Evolutionary conservation across 169 alveolate species (phyloP), one percentile per base, ranked within the genome.

Genomic region (Plasmodium fragile): DNA sequence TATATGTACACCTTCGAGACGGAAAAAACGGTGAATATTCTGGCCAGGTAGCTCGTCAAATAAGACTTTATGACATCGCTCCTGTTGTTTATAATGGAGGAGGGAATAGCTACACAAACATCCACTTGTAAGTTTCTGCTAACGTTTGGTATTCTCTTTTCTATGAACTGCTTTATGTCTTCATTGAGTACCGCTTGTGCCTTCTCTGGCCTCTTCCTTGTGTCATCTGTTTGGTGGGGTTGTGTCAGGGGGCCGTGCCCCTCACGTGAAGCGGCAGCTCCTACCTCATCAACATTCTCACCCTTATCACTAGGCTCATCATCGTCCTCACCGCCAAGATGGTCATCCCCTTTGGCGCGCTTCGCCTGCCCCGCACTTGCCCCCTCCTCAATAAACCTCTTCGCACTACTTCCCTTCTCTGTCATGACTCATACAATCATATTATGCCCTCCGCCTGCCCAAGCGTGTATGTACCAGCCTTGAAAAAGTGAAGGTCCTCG

Each of bases 41-140:
- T 75, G 7, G 93, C 93, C 52, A 87, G 43, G 71, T 78, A 87
- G 49, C 93, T 87, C 2, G 90, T 55, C 71, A 87, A 78, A 34
- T 87, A 78, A 0, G 93, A 87, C 71, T 87, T 87, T 41, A 87
- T 87, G 13, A 87, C 93, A 49, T 87, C 93, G 49, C 89, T 87
- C 30, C 75, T 87, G 71, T 87, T 78, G 71, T 87, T 87, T 78
- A 87, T 87, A 55, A 87, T 78, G 65, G 93, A 77, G 30, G 93
- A 78, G 22, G 93, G 93, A 28, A 87, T 87, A 7, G 93, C 93
- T 39, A 87, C 93, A 8, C 7, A 65, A 3, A 87, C 13, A 4
- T 87, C 93, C 2, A 87, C 70, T 43, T 79, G 65, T 78, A 87
- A 87, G 65, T 87, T 43, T 69, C 93, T 87, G 49, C 93, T 87